A percentile compares a stretch with the other conserved stretches of the same genome.
These are phyloP conservation scores for Solanum pennellii DNA, from an alignment of 257 asterid genomes.

Conservation along the genomic window DNA sequence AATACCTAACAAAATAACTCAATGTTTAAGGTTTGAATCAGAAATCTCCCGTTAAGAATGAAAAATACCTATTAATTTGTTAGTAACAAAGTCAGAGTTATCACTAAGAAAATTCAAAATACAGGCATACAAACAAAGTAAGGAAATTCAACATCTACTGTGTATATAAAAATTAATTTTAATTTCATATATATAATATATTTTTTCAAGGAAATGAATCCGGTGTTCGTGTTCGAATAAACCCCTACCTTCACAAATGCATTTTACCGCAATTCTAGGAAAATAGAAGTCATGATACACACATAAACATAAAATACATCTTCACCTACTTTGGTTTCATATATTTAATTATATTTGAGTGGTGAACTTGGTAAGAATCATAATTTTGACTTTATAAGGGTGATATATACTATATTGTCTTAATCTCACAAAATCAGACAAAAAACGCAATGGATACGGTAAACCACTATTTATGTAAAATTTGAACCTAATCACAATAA, in stretches of 20 bases:
- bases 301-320: neutral
- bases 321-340: neutral
- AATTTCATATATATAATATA: no score
- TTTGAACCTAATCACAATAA: neutral
- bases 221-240: no score
- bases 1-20: neutral
- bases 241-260: neutral
- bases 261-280: neutral
- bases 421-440: neutral
- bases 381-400: neutral
- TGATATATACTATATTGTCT: neutral
- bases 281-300: neutral
- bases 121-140: neutral
- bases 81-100: neutral
- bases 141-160: no score
- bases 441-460: neutral
- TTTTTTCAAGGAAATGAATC: neutral
- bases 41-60: neutral
- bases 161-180: no score
- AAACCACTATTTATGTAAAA: neutral
- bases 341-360: neutral
- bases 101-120: neutral
- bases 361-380: neutral
- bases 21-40: neutral
- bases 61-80: neutral